Evolutionary conservation across 352 stramenopile genomes (phyloP).

Genomic region (Pythium periplocum): DNA sequence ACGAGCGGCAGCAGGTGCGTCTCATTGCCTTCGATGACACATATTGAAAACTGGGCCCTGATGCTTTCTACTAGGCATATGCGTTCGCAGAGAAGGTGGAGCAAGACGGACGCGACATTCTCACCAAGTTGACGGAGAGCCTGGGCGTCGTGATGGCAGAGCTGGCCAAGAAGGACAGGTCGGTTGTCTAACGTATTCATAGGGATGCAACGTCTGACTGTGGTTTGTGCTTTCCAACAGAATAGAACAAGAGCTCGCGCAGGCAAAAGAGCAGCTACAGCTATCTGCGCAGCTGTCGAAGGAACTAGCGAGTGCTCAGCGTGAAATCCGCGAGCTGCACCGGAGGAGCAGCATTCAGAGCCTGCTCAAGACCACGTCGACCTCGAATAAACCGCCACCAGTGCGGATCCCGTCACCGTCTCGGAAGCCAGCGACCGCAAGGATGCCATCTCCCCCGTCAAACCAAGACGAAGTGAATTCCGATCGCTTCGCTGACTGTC

Average conservation of each 20-base stretch:
- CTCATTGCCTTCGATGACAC: neutral
- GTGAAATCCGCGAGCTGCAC: constrained; percentile 69
- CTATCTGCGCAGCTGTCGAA: constrained; percentile 51
- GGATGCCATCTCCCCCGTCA: neutral
- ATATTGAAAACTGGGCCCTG: neutral
- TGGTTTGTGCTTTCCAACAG: constrained; percentile 13
- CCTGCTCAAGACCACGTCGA: constrained; percentile 31
- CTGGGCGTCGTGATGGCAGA: constrained; percentile 46
- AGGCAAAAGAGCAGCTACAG: constrained; percentile 51
- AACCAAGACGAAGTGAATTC: constrained; percentile 1
- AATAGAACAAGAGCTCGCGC: constrained; percentile 52
- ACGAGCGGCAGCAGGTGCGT: constrained; percentile 53
- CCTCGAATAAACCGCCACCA: constrained; percentile 10
- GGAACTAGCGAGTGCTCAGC: constrained; percentile 60
- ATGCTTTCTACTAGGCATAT: constrained; percentile 34
- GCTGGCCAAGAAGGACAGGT: constrained; percentile 45
- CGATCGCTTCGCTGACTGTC: constrained; percentile 27
- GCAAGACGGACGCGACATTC: constrained; percentile 34
- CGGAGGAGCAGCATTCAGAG: constrained; percentile 64
- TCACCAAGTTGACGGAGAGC: constrained; percentile 41
- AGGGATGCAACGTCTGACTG: neutral
- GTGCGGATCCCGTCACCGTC: constrained; percentile 10
- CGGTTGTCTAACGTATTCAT: neutral
- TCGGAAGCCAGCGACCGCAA: too few relatives aligned
- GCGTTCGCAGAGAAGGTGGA: constrained; percentile 48